A percentile compares a stretch with the other conserved stretches of the same genome.
These are phyloP conservation scores for Starmera quercuum DNA, from an alignment of 805 yeast genomes.

Conservation along the genomic window DNA sequence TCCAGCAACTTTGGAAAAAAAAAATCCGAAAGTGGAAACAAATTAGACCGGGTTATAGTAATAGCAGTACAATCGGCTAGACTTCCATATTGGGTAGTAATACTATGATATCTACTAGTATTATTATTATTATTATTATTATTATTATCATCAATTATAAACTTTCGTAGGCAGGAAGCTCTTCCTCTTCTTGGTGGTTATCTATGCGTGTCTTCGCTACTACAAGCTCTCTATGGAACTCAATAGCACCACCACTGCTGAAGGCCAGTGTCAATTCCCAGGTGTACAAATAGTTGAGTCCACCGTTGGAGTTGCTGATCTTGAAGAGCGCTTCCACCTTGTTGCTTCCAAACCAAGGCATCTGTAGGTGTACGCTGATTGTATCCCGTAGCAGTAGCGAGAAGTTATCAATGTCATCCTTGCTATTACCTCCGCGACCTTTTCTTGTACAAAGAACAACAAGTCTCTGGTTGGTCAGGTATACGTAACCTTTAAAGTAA, in stretches of 20 bases:
- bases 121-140: too few relatives aligned
- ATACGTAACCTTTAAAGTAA: slow-evolving; percentile 26
- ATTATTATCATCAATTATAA: too few relatives aligned
- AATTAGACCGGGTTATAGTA: too few relatives aligned
- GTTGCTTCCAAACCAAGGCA: slow-evolving; percentile 51
- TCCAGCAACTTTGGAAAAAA: too few relatives aligned
- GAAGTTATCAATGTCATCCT: slow-evolving; percentile 23
- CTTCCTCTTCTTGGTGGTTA: slow-evolving; percentile 32
- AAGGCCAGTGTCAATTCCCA: slow-evolving; percentile 32
- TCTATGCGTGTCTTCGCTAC: slow-evolving; percentile 26
- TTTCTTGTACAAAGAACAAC: slow-evolving; percentile 23
- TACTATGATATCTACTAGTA: not conserved
- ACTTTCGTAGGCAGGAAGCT: slow-evolving; percentile 31
- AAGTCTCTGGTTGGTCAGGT: slow-evolving; percentile 34
- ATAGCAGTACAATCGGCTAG: too few relatives aligned
- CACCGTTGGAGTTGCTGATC: slow-evolving; percentile 23
- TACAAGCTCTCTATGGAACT: slow-evolving; percentile 30
- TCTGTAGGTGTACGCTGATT: slow-evolving; percentile 28
- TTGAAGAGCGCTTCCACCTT: slow-evolving; percentile 37
- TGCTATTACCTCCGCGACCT: too few relatives aligned
- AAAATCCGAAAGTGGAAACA: too few relatives aligned
- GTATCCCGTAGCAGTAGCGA: slow-evolving; percentile 26
- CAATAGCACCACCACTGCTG: slow-evolving; percentile 41
- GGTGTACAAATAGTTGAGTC: slow-evolving; percentile 27
- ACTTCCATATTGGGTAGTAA: not conserved